Evolutionary conservation across 2,329 filamentous ascomycete genomes (phyloP).

Genomic region (Xylogone sp.): DNA sequence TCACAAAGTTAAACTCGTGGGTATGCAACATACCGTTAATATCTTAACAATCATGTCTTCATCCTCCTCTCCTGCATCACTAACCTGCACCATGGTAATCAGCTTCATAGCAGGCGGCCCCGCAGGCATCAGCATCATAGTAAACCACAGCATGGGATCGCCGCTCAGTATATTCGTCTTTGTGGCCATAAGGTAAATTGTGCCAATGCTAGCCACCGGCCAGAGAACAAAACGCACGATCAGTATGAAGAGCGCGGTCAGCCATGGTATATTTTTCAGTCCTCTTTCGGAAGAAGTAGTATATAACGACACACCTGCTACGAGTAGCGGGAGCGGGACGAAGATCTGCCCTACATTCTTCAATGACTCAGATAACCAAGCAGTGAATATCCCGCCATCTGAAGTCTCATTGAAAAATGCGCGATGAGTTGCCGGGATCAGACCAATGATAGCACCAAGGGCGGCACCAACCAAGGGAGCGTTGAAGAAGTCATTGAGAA

Average conservation of each 20-base stretch:
- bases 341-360: constrained; percentile 62
- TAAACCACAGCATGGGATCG: constrained; percentile 65
- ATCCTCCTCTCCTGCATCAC: constrained; percentile 33
- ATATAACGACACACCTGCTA: constrained; percentile 63
- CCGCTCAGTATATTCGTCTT: constrained; percentile 45
- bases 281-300: constrained; percentile 45
- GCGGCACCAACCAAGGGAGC: constrained; percentile 58
- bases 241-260: constrained; percentile 44
- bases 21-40: constrained; percentile 30
- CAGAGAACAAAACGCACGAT: constrained; percentile 58
- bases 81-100: constrained; percentile 41
- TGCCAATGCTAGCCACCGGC: constrained; percentile 50
- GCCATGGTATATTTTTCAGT: constrained; percentile 44
- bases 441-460: constrained; percentile 54
- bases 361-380: constrained; percentile 60
- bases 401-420: constrained; percentile 57
- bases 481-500: constrained; percentile 51
- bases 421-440: constrained; percentile 54
- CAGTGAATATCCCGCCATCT: constrained; percentile 60
- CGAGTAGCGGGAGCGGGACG: constrained; percentile 60
- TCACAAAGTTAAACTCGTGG: constrained; percentile 30
- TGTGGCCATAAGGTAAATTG: constrained; percentile 51
- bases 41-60: constrained; percentile 41
- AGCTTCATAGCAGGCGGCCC: constrained; percentile 45
- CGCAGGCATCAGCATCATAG: constrained; percentile 44